These are phyloP conservation scores for Panicum hallii DNA, from an alignment of 202 grass and related monocot genomes.

Conservation along the genomic window DNA sequence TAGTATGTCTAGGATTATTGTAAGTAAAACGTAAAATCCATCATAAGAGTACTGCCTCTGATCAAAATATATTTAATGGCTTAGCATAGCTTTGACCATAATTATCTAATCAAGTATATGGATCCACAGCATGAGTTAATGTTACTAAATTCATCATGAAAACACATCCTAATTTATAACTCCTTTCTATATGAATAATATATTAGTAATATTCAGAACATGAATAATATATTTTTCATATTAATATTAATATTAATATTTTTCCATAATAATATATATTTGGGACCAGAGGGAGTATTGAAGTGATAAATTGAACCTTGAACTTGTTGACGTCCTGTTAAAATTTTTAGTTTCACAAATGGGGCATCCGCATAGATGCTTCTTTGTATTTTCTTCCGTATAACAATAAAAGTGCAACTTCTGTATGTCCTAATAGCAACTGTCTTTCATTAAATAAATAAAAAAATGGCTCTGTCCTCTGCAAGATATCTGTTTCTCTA, in stretches of 20 bases:
- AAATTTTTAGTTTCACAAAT: neutral
- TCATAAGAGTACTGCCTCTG: neutral
- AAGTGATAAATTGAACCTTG: neutral
- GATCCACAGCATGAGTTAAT: neutral
- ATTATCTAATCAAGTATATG: neutral
- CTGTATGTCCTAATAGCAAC: neutral
- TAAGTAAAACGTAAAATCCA: neutral
- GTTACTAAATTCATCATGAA: neutral
- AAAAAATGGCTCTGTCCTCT: neutral
- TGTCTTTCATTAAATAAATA: too few species aligned
- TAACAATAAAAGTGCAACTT: neutral
- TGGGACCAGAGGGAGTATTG: neutral
- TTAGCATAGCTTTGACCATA: neutral
- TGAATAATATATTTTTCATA: neutral
- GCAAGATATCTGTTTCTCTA: neutral
- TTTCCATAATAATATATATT: neutral
- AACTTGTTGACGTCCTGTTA: neutral
- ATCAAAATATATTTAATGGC: neutral
- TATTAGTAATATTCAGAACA: neutral
- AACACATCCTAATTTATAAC: neutral
- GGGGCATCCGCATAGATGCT: neutral
- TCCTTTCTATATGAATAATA: neutral
- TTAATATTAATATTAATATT: neutral
- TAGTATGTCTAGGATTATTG: neutral
- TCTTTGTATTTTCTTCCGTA: constrained; percentile 16